These are phyloP conservation scores for Endotrypanum monterogeii DNA, from an alignment of 208 protist species.

Conservation along the genomic window DNA sequence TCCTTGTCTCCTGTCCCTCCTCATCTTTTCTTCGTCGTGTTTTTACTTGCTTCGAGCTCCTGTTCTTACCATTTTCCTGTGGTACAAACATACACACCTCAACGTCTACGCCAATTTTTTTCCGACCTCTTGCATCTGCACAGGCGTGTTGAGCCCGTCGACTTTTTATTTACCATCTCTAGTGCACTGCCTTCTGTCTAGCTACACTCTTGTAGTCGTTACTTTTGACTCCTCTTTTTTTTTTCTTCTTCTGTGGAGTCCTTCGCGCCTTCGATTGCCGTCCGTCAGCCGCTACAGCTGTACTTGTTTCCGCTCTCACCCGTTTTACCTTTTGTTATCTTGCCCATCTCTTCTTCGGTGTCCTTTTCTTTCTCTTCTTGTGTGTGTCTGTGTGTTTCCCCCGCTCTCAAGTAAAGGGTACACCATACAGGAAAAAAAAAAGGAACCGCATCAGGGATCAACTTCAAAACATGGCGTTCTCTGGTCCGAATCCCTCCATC, in stretches of 20 bases:
- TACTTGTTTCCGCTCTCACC: neutral
- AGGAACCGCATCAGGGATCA: neutral
- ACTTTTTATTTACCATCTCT: neutral
- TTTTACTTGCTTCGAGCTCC: neutral
- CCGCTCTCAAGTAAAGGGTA: neutral
- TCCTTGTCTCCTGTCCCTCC: neutral
- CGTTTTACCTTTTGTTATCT: neutral
- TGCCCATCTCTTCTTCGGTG: conserved; percentile 2
- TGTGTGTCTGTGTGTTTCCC: neutral
- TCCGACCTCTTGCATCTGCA: neutral
- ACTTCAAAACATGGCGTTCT: conserved; percentile 46
- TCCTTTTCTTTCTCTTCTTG: neutral
- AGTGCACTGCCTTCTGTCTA: neutral
- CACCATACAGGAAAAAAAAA: neutral
- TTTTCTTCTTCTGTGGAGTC: neutral
- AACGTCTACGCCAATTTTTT: neutral
- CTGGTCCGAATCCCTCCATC: conserved; percentile 93
- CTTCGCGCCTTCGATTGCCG: neutral
- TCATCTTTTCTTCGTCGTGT: neutral
- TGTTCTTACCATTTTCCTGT: too few species aligned
- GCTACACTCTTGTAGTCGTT: neutral
- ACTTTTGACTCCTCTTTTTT: neutral
- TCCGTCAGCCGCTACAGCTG: conserved; percentile 1
- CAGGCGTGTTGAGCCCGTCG: neutral
- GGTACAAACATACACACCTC: neutral